Conservation (phyloP, 2,329 filamentous ascomycete species). For the Emergomyces orientalis region DNA sequence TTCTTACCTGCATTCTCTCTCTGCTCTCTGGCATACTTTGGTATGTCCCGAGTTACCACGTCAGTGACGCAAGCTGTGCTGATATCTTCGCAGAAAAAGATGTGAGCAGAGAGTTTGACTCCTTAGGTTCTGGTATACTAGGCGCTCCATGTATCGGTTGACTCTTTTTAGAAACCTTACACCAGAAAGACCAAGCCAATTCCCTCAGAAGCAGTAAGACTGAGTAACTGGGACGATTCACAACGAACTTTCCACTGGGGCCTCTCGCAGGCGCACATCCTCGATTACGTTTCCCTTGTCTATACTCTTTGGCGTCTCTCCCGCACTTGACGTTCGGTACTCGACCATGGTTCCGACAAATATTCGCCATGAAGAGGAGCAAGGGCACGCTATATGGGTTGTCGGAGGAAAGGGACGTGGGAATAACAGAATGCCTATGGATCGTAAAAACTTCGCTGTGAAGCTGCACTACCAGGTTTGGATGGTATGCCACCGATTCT, state of each 20-base stretch:
- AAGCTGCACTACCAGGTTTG: too few species aligned
- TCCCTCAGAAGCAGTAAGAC: background rate
- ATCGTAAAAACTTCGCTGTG: too few species aligned
- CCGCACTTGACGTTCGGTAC: background rate
- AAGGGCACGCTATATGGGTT: background rate
- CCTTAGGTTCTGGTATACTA: too few species aligned
- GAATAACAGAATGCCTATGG: too few species aligned
- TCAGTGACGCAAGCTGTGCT: background rate
- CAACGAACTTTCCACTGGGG: background rate
- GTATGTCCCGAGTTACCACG: background rate
- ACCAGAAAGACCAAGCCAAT: background rate
- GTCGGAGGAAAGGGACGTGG: background rate
- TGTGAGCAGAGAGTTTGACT: background rate
- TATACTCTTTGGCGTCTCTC: background rate
- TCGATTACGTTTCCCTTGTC: background rate
- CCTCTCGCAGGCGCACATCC: background rate
- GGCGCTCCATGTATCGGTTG: background rate
- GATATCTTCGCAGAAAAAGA: background rate
- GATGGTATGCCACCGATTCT: too few species aligned
- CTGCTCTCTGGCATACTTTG: background rate
- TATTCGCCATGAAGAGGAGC: background rate
- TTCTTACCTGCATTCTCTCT: background rate
- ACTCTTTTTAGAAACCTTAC: background rate
- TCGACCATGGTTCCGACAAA: background rate
- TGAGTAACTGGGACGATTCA: background rate